A percentile compares a stretch with the other conserved stretches of the same genome.
Conservation (phyloP, 2,329 filamentous ascomycete species). For the Botrytis porri region DNA sequence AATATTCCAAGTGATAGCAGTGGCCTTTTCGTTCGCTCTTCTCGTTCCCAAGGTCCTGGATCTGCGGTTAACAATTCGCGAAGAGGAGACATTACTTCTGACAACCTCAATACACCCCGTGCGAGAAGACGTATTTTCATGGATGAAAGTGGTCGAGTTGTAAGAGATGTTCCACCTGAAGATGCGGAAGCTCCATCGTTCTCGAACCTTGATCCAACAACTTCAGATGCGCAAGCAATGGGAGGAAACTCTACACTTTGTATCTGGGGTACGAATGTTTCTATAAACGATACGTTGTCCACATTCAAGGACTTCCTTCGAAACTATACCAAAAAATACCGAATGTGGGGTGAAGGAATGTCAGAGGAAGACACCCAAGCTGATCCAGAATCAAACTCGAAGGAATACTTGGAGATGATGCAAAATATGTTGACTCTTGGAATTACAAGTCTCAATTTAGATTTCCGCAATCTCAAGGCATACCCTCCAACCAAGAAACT, state of each 20-base stretch:
- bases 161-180: constrained; percentile 50
- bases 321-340: constrained; percentile 91
- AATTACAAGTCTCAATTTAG: constrained; percentile 79
- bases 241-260: constrained; percentile 78
- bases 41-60: constrained; percentile 50
- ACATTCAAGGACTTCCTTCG: constrained; percentile 88
- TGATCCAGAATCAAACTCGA: constrained; percentile 69
- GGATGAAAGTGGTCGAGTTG: constrained; percentile 55
- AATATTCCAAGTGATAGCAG: constrained; percentile 81
- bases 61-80: constrained; percentile 56
- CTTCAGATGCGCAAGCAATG: constrained; percentile 85
- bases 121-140: constrained; percentile 54
- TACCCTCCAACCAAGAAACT: constrained; percentile 92
- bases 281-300: constrained; percentile 82
- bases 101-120: constrained; percentile 57
- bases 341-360: constrained; percentile 85
- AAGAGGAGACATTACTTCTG: constrained; percentile 84
- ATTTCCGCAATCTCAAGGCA: constrained; percentile 83
- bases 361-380: constrained; percentile 70
- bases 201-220: constrained; percentile 69
- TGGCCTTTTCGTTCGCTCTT: constrained; percentile 75
- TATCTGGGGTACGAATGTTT: constrained; percentile 97
- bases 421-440: constrained; percentile 89
- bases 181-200: constrained; percentile 61
- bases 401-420: constrained; percentile 80